Base-by-base conservation (phyloP, 257 asterid genomes). In the Jacaranda copaia region DNA sequence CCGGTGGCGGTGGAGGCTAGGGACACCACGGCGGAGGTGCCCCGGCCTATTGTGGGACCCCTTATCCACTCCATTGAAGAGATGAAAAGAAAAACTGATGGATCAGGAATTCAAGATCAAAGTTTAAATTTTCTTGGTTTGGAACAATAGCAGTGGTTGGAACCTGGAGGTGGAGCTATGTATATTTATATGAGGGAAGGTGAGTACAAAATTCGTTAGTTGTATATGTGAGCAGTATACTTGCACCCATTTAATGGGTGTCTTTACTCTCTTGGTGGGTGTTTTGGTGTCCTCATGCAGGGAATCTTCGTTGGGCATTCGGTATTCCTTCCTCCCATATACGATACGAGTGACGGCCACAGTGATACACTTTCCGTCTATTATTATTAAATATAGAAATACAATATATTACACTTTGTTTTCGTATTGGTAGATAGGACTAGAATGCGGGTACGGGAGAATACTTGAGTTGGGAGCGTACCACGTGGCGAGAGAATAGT, bases 41-140 rank as follows among this genome's bases (percentile, higher is more conserved):
- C 97, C 59, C 89, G 85, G 56, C 98, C 98, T 11, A 93, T 80
- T 1, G 68, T 77, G 5, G 88, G 91, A 59, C 98, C 98, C 73
- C 93, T 81, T 66, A 60, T 89, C 98, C 98, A 93, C 73, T 80
- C 88, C 92, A 86, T 89, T 16, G 80, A 39, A 73, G 72, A 49
- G 82, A 68, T 25, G 60, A 56, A 66, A 32, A 40, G 12, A 16
- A 48, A 46, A 5, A n/a, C 15, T 12, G 61, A 38, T 25, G 32
- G 32, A 25, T 25, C 32, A 51, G 46, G 8, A 60, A n/a, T 1
- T 13, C 4, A 42, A 6, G 55, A 12, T 65, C 10, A 3, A 69
- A 48, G 19, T 1, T 8, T 2, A 4, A 49, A 64, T 49, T 52
- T 65, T 36, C 5, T 74, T 66, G 80, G 66, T 59, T 60, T 58